Base-by-base conservation (phyloP, 2,329 filamentous ascomycete species). In the Ceratocystis variospora region DNA sequence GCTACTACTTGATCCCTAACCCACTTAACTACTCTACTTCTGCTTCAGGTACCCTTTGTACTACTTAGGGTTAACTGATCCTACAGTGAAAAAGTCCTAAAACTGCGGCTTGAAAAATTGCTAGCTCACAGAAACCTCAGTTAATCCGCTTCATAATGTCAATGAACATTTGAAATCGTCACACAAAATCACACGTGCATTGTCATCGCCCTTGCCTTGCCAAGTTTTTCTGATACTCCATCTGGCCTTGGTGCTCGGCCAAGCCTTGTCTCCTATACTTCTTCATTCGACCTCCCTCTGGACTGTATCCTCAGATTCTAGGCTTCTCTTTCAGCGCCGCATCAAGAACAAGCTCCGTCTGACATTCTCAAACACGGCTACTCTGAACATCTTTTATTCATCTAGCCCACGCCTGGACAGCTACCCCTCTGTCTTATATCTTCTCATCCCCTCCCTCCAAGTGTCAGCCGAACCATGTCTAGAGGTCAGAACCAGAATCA, bases 401-500 rank as follows among this genome's bases (percentile, higher is more conserved):
- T 59, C 55, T 37, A 37, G 25, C 28, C 22, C 25, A 12, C 5
- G 17, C 19, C 7, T 7, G 44, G 61, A 17, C n/a, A 46, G 5
- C 15, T 37, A 19, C 25, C n/a, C 7, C 31, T 37, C 28, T 5
- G n/a, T 15, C 28, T n/a, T 15, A 5, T 17, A 33, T 59, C n/a
- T 31, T 59, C 28, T 37, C 28, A 59, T 25, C 31, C 22, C 5
- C 28, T 22, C 22, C 22, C 22, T 22, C 22, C 22, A 67, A 44
- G 19, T 17, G 25, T 44, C 57, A 31, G 3, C 44, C 7, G n/a
- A 31, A 8, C 44, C 7, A 46, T 53, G 48, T 22, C 41, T 50
- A 37, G 41, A 61, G 31, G 48, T 15, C 25, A 48, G 41, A 55
- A 41, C 46, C 66, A 65, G 50, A 64, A 67, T 31, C 55, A 63